These are phyloP conservation scores for Sarcodon aspratus DNA, from an alignment of 768 basidiomycete species.

Conservation along the genomic window DNA sequence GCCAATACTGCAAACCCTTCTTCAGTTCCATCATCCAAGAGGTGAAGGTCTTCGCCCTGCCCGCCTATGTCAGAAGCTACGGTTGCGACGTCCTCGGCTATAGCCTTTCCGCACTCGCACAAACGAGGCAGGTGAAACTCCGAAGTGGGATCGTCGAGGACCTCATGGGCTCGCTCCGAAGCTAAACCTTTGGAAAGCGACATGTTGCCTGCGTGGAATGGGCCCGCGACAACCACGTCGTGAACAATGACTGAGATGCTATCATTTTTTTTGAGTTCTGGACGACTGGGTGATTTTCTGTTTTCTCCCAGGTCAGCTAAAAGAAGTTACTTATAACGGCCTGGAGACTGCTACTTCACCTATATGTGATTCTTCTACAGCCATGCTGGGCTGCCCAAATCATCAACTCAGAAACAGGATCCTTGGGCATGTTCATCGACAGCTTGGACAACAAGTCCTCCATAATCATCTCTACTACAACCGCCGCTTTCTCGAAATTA, in stretches of 20 bases:
- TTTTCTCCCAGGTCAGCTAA: slow-evolving; percentile 7
- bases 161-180: slow-evolving; percentile 46
- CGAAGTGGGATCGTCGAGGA: slow-evolving; percentile 35
- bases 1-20: slow-evolving; percentile 38
- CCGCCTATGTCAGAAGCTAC: slow-evolving; percentile 6
- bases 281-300: slow-evolving; percentile 33
- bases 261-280: slow-evolving; percentile 32
- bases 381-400: slow-evolving; percentile 52
- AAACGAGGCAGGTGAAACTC: slow-evolving; percentile 31
- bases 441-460: slow-evolving; percentile 52
- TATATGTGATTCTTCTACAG: slow-evolving; percentile 38
- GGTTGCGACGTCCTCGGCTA: slow-evolving; percentile 1
- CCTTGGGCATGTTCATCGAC: slow-evolving; percentile 44
- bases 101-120: slow-evolving; percentile 25
- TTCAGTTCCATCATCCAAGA: slow-evolving; percentile 32
- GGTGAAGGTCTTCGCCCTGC: neutral
- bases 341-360: slow-evolving; percentile 22
- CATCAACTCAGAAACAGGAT: slow-evolving; percentile 66
- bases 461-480: slow-evolving; percentile 53
- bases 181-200: slow-evolving; percentile 59
- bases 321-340: slow-evolving; percentile 10
- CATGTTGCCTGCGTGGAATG: slow-evolving; percentile 44
- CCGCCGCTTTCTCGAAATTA: slow-evolving; percentile 55
- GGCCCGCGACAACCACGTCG: slow-evolving; percentile 41
- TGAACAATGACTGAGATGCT: slow-evolving; percentile 52